Evolutionary conservation across 75 land plant genomes (phyloP).

Genomic region (Cunninghamia lanceolata): DNA sequence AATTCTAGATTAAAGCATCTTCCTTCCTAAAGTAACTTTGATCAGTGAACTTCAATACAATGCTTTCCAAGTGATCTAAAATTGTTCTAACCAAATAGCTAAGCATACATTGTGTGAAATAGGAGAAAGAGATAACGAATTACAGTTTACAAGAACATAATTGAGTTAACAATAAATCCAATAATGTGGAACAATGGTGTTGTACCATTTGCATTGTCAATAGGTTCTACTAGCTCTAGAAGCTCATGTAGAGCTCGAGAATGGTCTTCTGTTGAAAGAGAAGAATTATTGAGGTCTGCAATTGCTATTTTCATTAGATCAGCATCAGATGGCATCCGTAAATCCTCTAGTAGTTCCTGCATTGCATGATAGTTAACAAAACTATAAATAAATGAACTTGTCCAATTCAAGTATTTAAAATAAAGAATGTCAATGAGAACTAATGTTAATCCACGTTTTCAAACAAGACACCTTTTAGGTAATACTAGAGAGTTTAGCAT

Average conservation of each 20-base stretch:
- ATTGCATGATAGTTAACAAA: not conserved
- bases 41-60: not conserved
- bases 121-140: not conserved
- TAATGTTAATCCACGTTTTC: not conserved
- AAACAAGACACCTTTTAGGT: not conserved
- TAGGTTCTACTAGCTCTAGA: slow-evolving; percentile 47
- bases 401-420: not conserved
- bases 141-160: not conserved
- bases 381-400: not conserved
- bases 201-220: slow-evolving; percentile 58
- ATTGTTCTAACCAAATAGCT: not conserved
- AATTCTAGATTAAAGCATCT: not conserved
- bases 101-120: not conserved
- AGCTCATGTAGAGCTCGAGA: slow-evolving; percentile 45
- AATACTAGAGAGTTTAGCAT: not conserved
- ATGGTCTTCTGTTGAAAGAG: slow-evolving; percentile 30
- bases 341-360: slow-evolving; percentile 47
- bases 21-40: not conserved
- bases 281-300: slow-evolving; percentile 34
- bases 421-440: not conserved
- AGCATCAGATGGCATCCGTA: slow-evolving; percentile 49
- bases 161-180: not conserved
- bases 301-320: slow-evolving; percentile 50
- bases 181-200: slow-evolving; percentile 7
- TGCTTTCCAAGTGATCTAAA: not conserved